A percentile compares a stretch with the other conserved stretches of the same genome.
Evolutionary conservation across 306 rosid species (phyloP).

Genomic region (Pyrus bretschneideri): DNA sequence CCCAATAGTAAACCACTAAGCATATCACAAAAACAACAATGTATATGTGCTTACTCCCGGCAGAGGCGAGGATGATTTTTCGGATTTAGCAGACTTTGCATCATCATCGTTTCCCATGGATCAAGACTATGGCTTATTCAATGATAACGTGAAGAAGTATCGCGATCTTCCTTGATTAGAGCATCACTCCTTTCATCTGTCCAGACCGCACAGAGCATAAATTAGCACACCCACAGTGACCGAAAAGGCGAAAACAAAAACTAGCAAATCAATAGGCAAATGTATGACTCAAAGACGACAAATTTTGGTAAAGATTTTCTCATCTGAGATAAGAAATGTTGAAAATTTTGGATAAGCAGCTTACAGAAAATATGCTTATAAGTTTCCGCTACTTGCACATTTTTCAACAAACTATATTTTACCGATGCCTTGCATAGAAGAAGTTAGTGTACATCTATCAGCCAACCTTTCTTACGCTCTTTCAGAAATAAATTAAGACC

Average conservation of each 20-base stretch:
- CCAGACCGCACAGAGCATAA: neutral
- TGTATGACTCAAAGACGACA: neutral
- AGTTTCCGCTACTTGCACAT: neutral
- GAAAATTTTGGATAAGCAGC: neutral
- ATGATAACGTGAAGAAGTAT: constrained; percentile 1
- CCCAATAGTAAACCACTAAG: neutral
- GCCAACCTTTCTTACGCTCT: neutral
- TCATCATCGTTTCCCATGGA: constrained; percentile 79
- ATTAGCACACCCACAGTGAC: neutral
- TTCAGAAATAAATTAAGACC: too few relatives aligned
- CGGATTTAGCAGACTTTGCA: constrained; percentile 49
- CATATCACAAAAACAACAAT: neutral
- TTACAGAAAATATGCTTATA: neutral
- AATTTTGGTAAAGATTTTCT: neutral
- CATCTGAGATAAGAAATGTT: neutral
- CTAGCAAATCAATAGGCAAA: too few relatives aligned
- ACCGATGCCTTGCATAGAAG: neutral
- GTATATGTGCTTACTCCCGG: constrained; percentile 45
- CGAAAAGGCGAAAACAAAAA: neutral
- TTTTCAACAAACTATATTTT: neutral
- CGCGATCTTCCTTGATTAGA: constrained; percentile 11
- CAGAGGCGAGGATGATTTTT: constrained; percentile 61
- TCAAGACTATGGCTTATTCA: constrained; percentile 7
- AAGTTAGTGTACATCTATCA: neutral
- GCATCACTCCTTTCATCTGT: constrained; percentile 20